Base-by-base conservation (phyloP, 306 rosid genomes). In the Acacia crassicarpa region DNA sequence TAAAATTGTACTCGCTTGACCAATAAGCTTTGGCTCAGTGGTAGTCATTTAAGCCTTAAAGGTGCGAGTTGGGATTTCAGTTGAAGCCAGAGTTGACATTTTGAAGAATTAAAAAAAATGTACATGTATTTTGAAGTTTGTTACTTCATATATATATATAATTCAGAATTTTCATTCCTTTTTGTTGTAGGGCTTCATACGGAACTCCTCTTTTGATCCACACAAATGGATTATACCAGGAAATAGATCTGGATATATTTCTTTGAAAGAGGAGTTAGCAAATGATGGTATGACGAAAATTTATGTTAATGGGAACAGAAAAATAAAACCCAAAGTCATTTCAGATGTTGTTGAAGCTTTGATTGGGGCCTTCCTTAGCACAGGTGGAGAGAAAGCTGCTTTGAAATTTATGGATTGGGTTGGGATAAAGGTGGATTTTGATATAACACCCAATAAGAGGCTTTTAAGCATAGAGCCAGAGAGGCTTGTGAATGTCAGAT, bases 331-430 rank as follows among this genome's bases (percentile, higher is more conserved):
- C 2, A 93, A 93, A 82, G 72, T 78, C 35, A 76, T 95, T 78
- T 97, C 98, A 10, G 98, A 95, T 85, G 97, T 90, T 68, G 98
- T 95, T 2, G 98, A 95, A 88, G 98, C 98, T 67, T 87, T 95
- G 59, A 93, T 95, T 72, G 98, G 98, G 85, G 98, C 92, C 22
- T 88, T 78, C 80, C 97, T 95, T 43, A 89, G 91, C 83, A 80
- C 82, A 3, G 90, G 94, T 35, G 98, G 98, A 8, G 98, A 93
- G 84, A 86, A 19, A 9, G 85, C 93, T 11, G 94, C 98, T 7
- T 46, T 91, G 22, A 33, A 76, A 63, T 93, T 93, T 83, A 87
- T 95, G 94, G 87, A 88, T 69, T 83, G 92, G 89, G 40, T 95
- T 56, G 98, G 98, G 56, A 89, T 95, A 44, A 85, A 93, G 84